Base-by-base conservation (phyloP, 371 early-diverging fungal genomes). In the Mycotypha africana region DNA sequence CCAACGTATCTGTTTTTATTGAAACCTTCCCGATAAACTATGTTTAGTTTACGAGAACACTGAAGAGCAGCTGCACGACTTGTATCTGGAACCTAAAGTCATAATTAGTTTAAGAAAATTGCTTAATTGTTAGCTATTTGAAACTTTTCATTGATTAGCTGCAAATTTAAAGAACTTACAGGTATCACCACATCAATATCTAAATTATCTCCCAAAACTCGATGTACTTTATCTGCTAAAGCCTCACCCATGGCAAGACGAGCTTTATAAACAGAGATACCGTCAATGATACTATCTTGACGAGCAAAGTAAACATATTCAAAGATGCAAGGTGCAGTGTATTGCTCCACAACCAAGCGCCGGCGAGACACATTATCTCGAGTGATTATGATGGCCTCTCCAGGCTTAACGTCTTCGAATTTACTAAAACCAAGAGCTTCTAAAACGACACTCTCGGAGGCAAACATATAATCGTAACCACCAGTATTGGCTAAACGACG, bases 271-370 rank as follows among this genome's bases (percentile, higher is more conserved):
- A 98, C 98, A 4, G 95, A 93, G 47, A 98, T 88, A 9, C 94
- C 95, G 65, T 98, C 93, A 49, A 98, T 93, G 53, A 95, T 91
- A 32, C 95, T 93, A 57, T 98, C 98, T 6, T 97, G 95, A 25
- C 98, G 86, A 16, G 97, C 96, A 81, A 98, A 98, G 75, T 98
- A 91, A 37, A 98, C 97, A 60, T 91, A 96, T 74, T 98, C 98
- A 59, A 98, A 98, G 60, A 98, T 91, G 67, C 97, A 97, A 21
- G 97, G 98, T 12, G 94, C 77, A 38, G 91, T 85, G 2, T 60
- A 22, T 12, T 70, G 60, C 25, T 74, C 52, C 8, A 70, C 58
- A 9, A 81, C 74, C 57, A 86, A 65, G 37, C 82, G 76, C n/a
- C 87, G 79, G 23, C 76, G 74, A 19, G 76, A 72, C 12, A 93